Conservation (phyloP, 2,329 filamentous ascomycete species). For the Aspergillus sp. region DNA sequence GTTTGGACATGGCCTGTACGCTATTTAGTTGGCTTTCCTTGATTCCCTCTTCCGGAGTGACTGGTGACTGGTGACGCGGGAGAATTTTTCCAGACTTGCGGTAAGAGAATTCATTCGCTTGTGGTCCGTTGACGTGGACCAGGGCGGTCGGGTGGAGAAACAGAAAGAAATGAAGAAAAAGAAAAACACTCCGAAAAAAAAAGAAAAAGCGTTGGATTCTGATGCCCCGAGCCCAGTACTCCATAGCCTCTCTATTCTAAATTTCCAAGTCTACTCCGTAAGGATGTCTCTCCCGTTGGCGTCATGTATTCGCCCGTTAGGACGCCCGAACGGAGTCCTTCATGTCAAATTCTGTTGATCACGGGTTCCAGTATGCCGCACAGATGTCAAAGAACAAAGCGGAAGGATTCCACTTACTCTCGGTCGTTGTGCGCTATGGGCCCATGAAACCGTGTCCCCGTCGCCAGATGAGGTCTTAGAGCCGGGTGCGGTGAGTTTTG, state of each 20-base stretch:
- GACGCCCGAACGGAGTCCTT: not conserved
- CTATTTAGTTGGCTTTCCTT: not conserved
- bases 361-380: not conserved
- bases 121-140: not conserved
- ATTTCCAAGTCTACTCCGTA: no score
- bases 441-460: not conserved
- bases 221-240: no score
- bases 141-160: no score
- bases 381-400: not conserved
- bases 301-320: not conserved
- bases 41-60: not conserved
- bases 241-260: no score
- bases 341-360: not conserved
- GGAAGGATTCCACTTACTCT: not conserved
- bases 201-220: no score
- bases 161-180: no score
- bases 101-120: not conserved
- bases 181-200: no score
- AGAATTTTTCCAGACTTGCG: conserved; percentile 2
- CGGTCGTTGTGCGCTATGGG: not conserved
- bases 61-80: not conserved
- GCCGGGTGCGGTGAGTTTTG: not conserved
- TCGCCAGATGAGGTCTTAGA: not conserved
- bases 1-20: no score
- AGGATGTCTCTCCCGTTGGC: not conserved